Evolutionary conservation across 2,329 filamentous ascomycete genomes (phyloP).

Genomic region (Pestalotiopsis sp.): DNA sequence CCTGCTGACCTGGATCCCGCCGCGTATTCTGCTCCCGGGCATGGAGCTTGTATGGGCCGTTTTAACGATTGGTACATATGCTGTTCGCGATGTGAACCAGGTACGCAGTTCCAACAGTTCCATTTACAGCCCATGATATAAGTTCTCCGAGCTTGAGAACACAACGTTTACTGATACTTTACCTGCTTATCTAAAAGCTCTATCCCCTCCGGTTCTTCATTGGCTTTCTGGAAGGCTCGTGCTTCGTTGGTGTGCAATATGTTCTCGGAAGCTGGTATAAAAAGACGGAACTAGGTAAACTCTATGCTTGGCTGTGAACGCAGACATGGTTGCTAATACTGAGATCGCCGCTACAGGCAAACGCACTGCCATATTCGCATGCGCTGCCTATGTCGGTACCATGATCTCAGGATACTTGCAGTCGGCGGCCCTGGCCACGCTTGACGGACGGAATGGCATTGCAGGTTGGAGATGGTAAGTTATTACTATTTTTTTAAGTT

Average conservation of each 20-base stretch:
- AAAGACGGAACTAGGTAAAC: conserved; percentile 51
- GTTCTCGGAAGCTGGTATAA: conserved; percentile 63
- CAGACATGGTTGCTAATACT: neutral
- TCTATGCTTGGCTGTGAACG: neutral
- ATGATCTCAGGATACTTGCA: conserved; percentile 62
- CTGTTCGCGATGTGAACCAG: conserved; percentile 18
- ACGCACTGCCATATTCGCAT: conserved; percentile 63
- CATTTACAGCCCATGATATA: neutral
- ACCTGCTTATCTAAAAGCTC: conserved; percentile 7
- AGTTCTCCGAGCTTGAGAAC: no score
- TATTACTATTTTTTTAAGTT: conserved; percentile 24
- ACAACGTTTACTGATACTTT: neutral
- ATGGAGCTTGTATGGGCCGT: conserved; percentile 36
- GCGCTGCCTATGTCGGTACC: conserved; percentile 60
- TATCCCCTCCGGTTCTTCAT: conserved; percentile 43
- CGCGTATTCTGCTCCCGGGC: conserved; percentile 43
- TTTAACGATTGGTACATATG: conserved; percentile 22
- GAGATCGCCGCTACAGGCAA: conserved; percentile 39
- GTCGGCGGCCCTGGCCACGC: conserved; percentile 40
- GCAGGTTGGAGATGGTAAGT: conserved; percentile 51
- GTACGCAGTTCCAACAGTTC: conserved; percentile 8
- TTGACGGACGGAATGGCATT: conserved; percentile 45
- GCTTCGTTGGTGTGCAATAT: conserved; percentile 51
- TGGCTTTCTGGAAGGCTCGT: conserved; percentile 48
- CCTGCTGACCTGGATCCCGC: conserved; percentile 40